These are phyloP conservation scores for Trypanosomatidae sp. DNA, from an alignment of 208 protist species.

Conservation along the genomic window DNA sequence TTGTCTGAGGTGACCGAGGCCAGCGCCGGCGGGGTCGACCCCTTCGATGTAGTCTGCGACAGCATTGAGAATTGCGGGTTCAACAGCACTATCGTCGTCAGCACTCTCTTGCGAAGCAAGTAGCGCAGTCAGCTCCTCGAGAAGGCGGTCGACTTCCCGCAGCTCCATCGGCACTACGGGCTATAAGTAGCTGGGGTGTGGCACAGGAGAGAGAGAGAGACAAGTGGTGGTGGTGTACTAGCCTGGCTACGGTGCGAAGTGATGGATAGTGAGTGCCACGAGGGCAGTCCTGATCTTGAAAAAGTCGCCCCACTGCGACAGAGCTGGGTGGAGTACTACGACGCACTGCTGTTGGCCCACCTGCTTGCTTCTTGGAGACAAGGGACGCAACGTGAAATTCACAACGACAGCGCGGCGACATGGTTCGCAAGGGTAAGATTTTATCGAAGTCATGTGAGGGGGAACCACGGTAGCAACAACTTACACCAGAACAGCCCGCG, in stretches of 20 bases:
- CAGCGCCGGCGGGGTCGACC: slow-evolving; percentile 15
- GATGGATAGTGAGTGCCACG: background rate
- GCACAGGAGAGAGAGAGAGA: background rate
- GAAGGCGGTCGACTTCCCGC: slow-evolving; percentile 10
- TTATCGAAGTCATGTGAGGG: background rate
- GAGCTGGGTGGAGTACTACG: background rate
- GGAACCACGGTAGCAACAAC: background rate
- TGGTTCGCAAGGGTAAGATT: background rate
- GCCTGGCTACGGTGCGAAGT: background rate
- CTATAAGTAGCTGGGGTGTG: background rate
- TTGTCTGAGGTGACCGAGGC: slow-evolving; percentile 12
- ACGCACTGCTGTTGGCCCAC: background rate
- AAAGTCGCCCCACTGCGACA: background rate
- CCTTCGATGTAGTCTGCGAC: slow-evolving; percentile 32
- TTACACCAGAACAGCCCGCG: background rate
- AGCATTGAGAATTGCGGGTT: slow-evolving; percentile 18
- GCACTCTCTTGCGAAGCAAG: background rate
- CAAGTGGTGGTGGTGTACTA: background rate
- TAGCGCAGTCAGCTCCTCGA: slow-evolving; percentile 9
- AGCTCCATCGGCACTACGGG: slow-evolving; percentile 2
- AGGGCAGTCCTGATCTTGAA: background rate
- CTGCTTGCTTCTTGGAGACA: background rate
- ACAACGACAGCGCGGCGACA: background rate
- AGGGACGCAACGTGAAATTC: background rate
- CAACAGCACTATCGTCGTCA: slow-evolving; percentile 4